Conservation (phyloP, 2,329 filamentous ascomycete species). For the Aaosphaeria arxii region DNA sequence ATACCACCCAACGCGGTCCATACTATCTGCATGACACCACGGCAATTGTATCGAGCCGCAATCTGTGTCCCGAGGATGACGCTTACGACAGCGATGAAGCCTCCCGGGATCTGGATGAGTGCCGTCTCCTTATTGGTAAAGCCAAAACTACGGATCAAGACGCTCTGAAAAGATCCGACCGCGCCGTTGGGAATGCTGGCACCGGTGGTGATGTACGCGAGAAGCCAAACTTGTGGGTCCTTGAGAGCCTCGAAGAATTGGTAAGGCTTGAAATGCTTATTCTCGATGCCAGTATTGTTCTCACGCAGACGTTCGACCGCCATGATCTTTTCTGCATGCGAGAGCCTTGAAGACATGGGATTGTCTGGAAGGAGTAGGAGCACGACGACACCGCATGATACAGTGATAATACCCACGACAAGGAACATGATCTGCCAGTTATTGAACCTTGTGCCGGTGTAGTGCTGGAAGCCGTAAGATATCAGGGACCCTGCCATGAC, state of each 20-base stretch:
- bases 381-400: constrained; percentile 15
- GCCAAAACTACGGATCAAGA: constrained; percentile 31
- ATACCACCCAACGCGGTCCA: constrained; percentile 10
- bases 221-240: constrained; percentile 39
- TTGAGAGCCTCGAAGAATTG: constrained; percentile 43
- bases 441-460: constrained; percentile 8
- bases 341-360: constrained; percentile 35
- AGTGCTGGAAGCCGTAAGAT: constrained; percentile 23
- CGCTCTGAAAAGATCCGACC: constrained; percentile 23
- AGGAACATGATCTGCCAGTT: constrained; percentile 23
- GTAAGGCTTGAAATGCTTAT: constrained; percentile 43
- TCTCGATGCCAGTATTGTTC: constrained; percentile 49
- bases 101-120: constrained; percentile 26
- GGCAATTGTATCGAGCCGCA: constrained; percentile 9
- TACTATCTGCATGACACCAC: constrained; percentile 10
- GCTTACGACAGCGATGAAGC: constrained; percentile 10
- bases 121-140: constrained; percentile 55
- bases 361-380: constrained; percentile 39
- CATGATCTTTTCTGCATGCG: constrained; percentile 31
- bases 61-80: constrained; percentile 10
- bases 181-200: constrained; percentile 33
- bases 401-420: constrained; percentile 14
- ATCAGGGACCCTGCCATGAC: constrained; percentile 13
- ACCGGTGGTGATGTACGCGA: constrained; percentile 20
- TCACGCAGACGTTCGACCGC: constrained; percentile 35